Evolutionary conservation across 768 basidiomycete species (phyloP), one percentile per base, ranked within the genome.

Genomic region (Russula sp.): DNA sequence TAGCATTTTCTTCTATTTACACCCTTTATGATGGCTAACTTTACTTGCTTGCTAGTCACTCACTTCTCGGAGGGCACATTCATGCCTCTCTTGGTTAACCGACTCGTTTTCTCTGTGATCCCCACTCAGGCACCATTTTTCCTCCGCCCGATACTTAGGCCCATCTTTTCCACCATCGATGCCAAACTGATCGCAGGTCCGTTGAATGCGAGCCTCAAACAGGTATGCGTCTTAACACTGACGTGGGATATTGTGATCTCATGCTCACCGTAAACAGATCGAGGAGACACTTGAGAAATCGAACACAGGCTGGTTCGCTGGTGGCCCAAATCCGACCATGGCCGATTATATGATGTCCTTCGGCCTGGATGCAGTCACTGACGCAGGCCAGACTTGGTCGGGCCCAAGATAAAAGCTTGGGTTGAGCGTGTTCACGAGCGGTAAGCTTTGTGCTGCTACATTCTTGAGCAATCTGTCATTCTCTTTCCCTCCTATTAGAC

Each of bases 271-370:
- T 40, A 18, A 5, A n/a, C 30, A 65, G 64, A 24, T 65, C 11
- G 64, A 65, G 36, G 64, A 57, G 5, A 34, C 40, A 5, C 64
- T 65, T 34, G 59, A 65, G 28, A 65, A 57, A n/a, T 65, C 64
- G n/a, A 50, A 40, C 26, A 61, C 64, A 24, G 67, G 65, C 18
- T 75, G 72, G 71, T 71, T 79, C 49, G 79, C 80, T 18, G 80
- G 78, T 24, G 80, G 78, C 30, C 63, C 73, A 26, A 71, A 76
- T 38, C 79, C 79, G 20, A 82, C 81, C 5, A 66, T 77, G 34
- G 78, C 81, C 24, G 81, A 82, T 69, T 81, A 74, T 71, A 75
- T 77, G 74, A 79, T 80, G 78, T 67, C 72, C 34, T 81, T 79
- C 66, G 67, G 76, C 6, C 64, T 79, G 32, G 79, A 81, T 30